phyloP scores from a whole-genome alignment of 2,329 filamentous ascomycete species.

The Colletotrichum limetticola region DNA sequence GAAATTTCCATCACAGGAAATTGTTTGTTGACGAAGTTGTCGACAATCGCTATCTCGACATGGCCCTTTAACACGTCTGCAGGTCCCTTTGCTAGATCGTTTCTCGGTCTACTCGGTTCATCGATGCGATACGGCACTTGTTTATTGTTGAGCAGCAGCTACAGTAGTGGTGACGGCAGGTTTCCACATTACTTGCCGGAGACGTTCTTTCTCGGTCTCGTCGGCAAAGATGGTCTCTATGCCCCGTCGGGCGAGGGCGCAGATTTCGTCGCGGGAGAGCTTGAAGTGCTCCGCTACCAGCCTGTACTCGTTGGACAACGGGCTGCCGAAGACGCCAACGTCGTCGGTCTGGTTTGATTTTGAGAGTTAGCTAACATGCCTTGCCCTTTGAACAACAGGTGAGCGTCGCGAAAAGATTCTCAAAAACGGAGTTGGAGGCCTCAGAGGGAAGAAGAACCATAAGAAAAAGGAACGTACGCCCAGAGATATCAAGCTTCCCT shows the following conservation, averaged over 20 bases:
- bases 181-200: constrained; percentile 63
- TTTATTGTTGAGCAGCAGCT: background rate
- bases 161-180: background rate
- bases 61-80: too few species aligned
- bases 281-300: constrained; percentile 78
- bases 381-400: background rate
- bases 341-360: constrained; percentile 75
- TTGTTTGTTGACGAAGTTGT: too few species aligned
- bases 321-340: constrained; percentile 82
- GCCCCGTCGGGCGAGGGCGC: constrained; percentile 67
- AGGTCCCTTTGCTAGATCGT: background rate
- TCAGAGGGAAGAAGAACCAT: background rate
- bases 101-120: background rate
- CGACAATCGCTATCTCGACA: too few species aligned
- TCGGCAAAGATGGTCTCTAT: constrained; percentile 75
- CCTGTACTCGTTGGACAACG: constrained; percentile 80
- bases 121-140: background rate
- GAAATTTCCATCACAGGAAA: background rate
- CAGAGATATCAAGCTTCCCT: constrained; percentile 70
- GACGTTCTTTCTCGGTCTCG: constrained; percentile 67
- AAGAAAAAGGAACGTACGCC: constrained; percentile 67
- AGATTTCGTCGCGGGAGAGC: constrained; percentile 58
- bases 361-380: background rate
- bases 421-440: background rate
- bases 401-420: background rate